These are phyloP conservation scores for Davidsoniella virescens DNA, from an alignment of 2,329 filamentous ascomycete genomes.

Conservation along the genomic window DNA sequence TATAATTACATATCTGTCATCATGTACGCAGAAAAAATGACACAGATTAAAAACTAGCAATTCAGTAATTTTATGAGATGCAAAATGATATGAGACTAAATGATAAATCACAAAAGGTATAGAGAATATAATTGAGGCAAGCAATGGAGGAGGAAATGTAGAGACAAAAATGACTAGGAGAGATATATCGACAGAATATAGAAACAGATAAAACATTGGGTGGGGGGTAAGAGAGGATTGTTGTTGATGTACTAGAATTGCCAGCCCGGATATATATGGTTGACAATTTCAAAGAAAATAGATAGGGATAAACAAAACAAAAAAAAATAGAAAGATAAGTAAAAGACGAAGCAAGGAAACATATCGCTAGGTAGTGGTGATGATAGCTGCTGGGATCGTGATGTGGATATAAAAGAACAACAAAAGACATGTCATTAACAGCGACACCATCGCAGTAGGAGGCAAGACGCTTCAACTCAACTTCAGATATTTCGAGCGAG, in stretches of 20 bases:
- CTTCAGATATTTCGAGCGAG: too few relatives aligned
- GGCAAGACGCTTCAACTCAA: too few relatives aligned
- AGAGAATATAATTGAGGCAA: too few relatives aligned
- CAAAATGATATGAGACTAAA: too few relatives aligned
- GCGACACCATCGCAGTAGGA: not conserved
- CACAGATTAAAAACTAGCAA: not conserved
- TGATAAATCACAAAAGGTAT: too few relatives aligned
- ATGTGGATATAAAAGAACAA: not conserved
- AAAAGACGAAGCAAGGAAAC: not conserved
- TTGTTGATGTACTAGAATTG: too few relatives aligned
- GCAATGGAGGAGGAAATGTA: too few relatives aligned
- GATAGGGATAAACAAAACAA: not conserved
- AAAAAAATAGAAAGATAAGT: not conserved
- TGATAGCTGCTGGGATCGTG: too few relatives aligned
- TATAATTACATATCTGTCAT: too few relatives aligned
- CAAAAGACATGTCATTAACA: slow-evolving; percentile 4
- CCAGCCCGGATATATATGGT: too few relatives aligned
- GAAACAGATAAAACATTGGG: not conserved
- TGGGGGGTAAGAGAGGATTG: slow-evolving; percentile 16
- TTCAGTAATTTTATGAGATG: not conserved
- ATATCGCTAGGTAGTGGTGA: not conserved
- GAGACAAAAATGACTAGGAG: not conserved
- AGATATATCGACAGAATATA: not conserved
- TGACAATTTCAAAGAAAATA: not conserved
- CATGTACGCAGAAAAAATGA: not conserved